These are phyloP conservation scores for Penstemon barbatus DNA, from an alignment of 257 asterid genomes.

Conservation along the genomic window DNA sequence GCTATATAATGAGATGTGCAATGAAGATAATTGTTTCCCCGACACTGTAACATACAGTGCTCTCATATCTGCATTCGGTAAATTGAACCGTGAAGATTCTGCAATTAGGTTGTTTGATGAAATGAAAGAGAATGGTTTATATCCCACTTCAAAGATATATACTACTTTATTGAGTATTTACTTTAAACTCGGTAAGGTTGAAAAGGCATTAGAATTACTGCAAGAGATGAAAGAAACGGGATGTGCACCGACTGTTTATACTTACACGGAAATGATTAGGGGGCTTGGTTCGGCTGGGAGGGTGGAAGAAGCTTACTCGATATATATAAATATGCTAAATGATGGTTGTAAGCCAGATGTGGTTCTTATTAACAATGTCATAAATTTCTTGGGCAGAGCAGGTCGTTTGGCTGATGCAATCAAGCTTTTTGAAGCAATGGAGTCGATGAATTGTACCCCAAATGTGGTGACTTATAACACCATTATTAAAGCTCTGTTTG, in stretches of 20 bases:
- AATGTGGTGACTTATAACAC: constrained; percentile 89
- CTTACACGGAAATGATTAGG: constrained; percentile 75
- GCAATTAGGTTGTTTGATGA: constrained; percentile 81
- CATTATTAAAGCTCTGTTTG: constrained; percentile 69
- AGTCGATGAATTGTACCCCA: constrained; percentile 61
- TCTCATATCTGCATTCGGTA: constrained; percentile 64
- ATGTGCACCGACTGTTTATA: constrained; percentile 73
- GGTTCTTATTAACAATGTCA: constrained; percentile 73
- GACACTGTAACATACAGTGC: constrained; percentile 80
- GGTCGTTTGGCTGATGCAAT: constrained; percentile 65
- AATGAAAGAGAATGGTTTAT: constrained; percentile 75
- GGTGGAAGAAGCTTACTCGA: constrained; percentile 71
- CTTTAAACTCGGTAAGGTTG: constrained; percentile 62
- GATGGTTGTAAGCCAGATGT: constrained; percentile 83
- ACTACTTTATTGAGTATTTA: constrained; percentile 61
- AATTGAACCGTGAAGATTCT: constrained; percentile 62
- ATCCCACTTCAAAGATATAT: constrained; percentile 77
- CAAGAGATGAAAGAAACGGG: constrained; percentile 69
- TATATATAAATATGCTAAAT: constrained; percentile 56
- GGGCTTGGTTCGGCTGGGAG: constrained; percentile 81
- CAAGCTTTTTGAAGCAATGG: constrained; percentile 79
- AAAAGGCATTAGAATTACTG: constrained; percentile 62
- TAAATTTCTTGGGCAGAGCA: constrained; percentile 69
- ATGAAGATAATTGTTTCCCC: constrained; percentile 72
- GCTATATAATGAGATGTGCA: constrained; percentile 82